Base-by-base conservation (phyloP, 495 filamentous ascomycete species). In the Podospora tetraspora region DNA sequence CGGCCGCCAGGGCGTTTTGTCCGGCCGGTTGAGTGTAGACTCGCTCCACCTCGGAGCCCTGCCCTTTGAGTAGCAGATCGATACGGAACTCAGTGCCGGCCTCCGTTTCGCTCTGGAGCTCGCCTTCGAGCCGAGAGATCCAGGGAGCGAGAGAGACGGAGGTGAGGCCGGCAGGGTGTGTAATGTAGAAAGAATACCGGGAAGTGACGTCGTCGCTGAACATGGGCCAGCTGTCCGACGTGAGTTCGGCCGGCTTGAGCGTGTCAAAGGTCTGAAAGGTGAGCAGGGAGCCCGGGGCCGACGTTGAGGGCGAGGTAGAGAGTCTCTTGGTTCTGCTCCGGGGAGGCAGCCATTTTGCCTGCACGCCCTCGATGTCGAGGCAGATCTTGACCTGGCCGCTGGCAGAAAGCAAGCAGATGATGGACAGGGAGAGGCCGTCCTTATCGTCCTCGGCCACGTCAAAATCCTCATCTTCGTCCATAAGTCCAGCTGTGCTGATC, bases 321-420 rank as follows among this genome's bases (percentile, higher is more conserved):
- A 68, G 69, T n/a, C 76, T 77, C 21, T 71, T 78, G 78, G 75
- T 82, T 71, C 70, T 81, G 73, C 77, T 71, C 24, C 76, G 77
- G 21, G 81, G 88, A 3, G 92, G 92, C 11, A 96, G 84, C 93
- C 93, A 97, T 73, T 92, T 88, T 10, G 90, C 93, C 76, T 94
- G 88, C 1, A 96, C 86, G 0, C 90, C 91, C 34, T 93, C 88
- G 3, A 93, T 74, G 72, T 95, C 91, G 21, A 97, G 81, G 73
- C 90, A 96, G 23, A 96, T 78, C 66, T 92, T 88, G 21, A 96
- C 80, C 70, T 90, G 85, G 23, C 91, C 91, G 70, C 84, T 89
- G 34, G 84, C 88, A 5, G 90, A 92, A 5, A 92, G 81, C 1
- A 96, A 77, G 75, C 92, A 96, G 43, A 97, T 78, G 23, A 94